Conservation (phyloP, 768 basidiomycete genomes). For the Trametes coccinea region DNA sequence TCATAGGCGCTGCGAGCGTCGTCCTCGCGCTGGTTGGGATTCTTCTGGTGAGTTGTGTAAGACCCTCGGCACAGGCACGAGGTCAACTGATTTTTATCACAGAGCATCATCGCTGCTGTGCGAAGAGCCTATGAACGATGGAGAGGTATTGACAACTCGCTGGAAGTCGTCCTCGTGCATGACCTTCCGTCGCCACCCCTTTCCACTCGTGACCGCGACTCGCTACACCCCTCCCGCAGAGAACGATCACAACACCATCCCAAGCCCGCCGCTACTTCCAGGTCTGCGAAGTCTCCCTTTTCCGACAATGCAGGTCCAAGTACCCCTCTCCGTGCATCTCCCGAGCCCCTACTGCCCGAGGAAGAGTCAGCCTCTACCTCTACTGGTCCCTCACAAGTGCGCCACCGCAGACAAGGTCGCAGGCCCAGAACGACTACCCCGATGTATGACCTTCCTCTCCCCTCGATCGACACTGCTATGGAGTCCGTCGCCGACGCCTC, state of each 20-base stretch:
- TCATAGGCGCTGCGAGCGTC: constrained; percentile 9
- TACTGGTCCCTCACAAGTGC: neutral
- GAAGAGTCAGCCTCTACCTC: neutral
- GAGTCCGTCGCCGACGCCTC: neutral
- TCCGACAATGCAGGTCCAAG: neutral
- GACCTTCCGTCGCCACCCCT: neutral
- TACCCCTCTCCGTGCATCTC: neutral
- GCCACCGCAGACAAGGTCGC: neutral
- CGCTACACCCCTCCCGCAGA: neutral
- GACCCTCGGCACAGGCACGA: too few species aligned
- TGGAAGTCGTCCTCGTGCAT: neutral
- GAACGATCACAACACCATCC: neutral
- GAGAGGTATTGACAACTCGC: neutral
- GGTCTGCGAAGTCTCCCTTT: neutral
- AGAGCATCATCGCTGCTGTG: constrained; percentile 15
- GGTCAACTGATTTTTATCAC: neutral
- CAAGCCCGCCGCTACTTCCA: neutral
- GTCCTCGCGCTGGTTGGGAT: constrained; percentile 11
- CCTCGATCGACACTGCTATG: constrained; percentile 7
- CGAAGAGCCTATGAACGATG: neutral
- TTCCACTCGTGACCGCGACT: neutral
- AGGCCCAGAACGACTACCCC: neutral
- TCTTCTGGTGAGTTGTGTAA: constrained; percentile 1
- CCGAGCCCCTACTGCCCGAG: constrained; percentile 1
- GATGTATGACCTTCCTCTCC: neutral